These are phyloP conservation scores for Gleditsia sinensis DNA, from an alignment of 306 rosid species.

Conservation along the genomic window DNA sequence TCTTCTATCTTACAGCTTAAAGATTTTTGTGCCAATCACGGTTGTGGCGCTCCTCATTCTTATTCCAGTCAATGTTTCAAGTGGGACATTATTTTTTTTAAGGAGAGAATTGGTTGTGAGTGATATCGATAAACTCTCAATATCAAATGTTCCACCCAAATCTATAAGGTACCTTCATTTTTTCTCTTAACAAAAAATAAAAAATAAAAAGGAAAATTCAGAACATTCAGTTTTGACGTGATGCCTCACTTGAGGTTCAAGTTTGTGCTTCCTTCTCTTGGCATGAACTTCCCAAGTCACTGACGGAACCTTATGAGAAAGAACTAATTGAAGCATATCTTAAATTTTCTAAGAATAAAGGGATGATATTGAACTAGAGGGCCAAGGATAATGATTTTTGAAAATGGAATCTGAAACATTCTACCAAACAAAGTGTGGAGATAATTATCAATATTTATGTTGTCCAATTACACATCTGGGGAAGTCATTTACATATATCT, in stretches of 20 bases:
- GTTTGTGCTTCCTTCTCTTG: conserved; percentile 34
- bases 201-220: not conserved
- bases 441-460: not conserved
- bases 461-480: conserved; percentile 2
- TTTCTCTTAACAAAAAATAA: not conserved
- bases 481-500: not conserved
- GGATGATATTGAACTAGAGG: not conserved
- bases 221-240: not conserved
- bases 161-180: conserved; percentile 63
- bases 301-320: not conserved
- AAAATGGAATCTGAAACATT: not conserved
- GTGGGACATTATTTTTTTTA: conserved; percentile 79
- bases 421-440: not conserved
- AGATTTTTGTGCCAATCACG: conserved; percentile 78
- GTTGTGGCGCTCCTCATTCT: conserved; percentile 86
- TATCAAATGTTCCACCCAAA: conserved; percentile 81
- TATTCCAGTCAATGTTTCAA: conserved; percentile 90
- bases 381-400: not conserved
- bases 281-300: not conserved
- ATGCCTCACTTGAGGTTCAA: not conserved
- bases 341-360: not conserved
- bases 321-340: conserved; percentile 20
- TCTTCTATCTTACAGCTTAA: conserved; percentile 55
- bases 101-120: conserved; percentile 83
- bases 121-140: conserved; percentile 91